These are phyloP conservation scores for Colletotrichum musae DNA, from an alignment of 2,329 filamentous ascomycete genomes.

Conservation along the genomic window DNA sequence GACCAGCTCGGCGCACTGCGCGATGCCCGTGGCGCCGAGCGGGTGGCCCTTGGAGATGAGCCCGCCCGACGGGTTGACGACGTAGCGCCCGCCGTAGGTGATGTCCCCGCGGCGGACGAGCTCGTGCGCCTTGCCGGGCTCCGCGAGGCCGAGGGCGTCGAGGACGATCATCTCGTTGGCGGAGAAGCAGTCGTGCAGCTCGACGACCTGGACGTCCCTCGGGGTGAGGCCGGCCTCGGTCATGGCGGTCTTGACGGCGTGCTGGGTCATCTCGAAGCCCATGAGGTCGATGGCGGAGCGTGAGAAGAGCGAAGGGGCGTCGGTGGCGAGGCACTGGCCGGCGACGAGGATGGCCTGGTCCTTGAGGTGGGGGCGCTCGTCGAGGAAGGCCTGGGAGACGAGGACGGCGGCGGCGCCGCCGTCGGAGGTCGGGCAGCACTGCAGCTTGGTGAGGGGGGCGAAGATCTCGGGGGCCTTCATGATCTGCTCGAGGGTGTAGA, in stretches of 20 bases:
- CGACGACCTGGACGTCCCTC: constrained; percentile 80
- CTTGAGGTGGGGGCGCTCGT: constrained; percentile 85
- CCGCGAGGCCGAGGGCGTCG: constrained; percentile 85
- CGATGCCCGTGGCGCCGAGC: constrained; percentile 92
- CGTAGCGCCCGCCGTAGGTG: constrained; percentile 86
- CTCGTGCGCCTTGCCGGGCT: constrained; percentile 89
- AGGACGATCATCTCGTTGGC: constrained; percentile 94
- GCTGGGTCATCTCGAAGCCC: constrained; percentile 87
- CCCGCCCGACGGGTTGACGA: constrained; percentile 94
- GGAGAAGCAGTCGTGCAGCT: constrained; percentile 97
- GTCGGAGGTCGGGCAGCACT: constrained; percentile 97
- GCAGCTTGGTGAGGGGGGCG: constrained; percentile 93
- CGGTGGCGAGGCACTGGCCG: constrained; percentile 89
- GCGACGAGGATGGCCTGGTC: constrained; percentile 90
- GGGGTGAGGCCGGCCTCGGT: constrained; percentile 79
- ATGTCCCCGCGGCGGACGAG: constrained; percentile 90
- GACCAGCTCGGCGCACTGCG: constrained; percentile 93
- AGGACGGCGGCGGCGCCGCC: constrained; percentile 90
- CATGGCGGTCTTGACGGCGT: constrained; percentile 79
- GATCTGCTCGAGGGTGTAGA: constrained; percentile 90
- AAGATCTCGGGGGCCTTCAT: constrained; percentile 83
- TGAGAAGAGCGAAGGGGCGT: constrained; percentile 84
- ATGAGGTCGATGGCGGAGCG: constrained; percentile 87
- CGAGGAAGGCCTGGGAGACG: constrained; percentile 90
- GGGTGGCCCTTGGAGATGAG: constrained; percentile 97